Evolutionary conservation across 2,329 filamentous ascomycete species (phyloP).

Genomic region (Chaetomium globosum): DNA sequence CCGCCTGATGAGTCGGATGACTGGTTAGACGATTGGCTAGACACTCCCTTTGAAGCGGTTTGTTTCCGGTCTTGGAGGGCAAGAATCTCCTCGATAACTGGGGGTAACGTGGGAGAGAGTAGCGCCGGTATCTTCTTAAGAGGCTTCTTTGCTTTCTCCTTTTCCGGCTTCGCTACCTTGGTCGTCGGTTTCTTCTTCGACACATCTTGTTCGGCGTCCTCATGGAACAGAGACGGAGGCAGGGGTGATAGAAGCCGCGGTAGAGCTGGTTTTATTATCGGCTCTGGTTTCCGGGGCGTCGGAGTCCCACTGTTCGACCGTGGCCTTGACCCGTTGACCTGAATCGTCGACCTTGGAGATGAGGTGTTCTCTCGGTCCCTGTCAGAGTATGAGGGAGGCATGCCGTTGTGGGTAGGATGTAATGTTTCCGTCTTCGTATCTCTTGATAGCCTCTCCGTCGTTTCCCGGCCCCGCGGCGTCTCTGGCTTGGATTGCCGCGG

Average conservation of each 20-base stretch:
- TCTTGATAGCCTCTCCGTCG: conserved; percentile 27
- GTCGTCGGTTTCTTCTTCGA: conserved; percentile 42
- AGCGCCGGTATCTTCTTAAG: conserved; percentile 51
- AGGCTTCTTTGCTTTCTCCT: conserved; percentile 42
- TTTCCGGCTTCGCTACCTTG: conserved; percentile 37
- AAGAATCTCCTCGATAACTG: conserved; percentile 54
- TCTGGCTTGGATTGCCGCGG: conserved; percentile 30
- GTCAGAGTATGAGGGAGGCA: conserved; percentile 28
- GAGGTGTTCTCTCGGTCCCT: conserved; percentile 35
- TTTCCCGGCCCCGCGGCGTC: conserved; percentile 30
- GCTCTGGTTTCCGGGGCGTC: conserved; percentile 35
- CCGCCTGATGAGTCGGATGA: conserved; percentile 41
- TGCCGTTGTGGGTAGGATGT: conserved; percentile 34
- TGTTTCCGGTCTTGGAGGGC: conserved; percentile 39
- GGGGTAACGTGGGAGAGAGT: conserved; percentile 60
- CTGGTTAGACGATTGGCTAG: conserved; percentile 34
- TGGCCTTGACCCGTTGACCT: conserved; percentile 37
- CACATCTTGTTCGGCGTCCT: conserved; percentile 39
- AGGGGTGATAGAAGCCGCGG: conserved; percentile 59
- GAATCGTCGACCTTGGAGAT: conserved; percentile 37
- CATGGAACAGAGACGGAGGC: conserved; percentile 49
- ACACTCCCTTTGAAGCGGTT: conserved; percentile 36
- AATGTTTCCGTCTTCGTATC: conserved; percentile 27
- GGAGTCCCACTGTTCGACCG: conserved; percentile 34
- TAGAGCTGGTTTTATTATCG: conserved; percentile 45